Percentiles rank a stretch among this genome's conserved stretches.
phyloP scores from a whole-genome alignment of 1,284 basidiomycete genomes.

The Ceratobasidium sp. region DNA sequence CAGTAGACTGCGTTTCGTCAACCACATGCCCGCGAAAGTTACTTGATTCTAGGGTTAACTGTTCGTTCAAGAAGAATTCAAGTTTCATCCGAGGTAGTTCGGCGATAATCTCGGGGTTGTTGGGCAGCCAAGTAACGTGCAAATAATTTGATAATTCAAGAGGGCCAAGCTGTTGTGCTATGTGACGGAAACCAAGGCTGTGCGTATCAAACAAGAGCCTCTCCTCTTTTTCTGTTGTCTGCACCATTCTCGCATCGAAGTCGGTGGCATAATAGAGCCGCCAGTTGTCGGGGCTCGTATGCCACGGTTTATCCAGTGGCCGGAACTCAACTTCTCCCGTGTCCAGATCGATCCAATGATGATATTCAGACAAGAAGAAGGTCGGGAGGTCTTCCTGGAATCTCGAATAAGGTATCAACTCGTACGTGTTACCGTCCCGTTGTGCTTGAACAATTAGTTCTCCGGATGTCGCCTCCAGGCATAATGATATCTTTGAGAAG shows the following conservation, averaged over 20 bases:
- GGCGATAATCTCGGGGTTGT: neutral
- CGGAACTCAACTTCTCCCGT: constrained; percentile 5
- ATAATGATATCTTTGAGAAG: constrained; percentile 8
- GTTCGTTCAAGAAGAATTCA: constrained; percentile 40
- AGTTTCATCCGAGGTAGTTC: constrained; percentile 41
- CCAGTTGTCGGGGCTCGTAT: neutral
- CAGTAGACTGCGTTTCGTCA: constrained; percentile 46
- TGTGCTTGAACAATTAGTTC: constrained; percentile 6
- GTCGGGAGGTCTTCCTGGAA: neutral
- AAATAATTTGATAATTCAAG: constrained; percentile 6
- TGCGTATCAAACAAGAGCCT: neutral
- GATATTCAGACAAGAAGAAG: constrained; percentile 13
- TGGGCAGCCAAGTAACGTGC: neutral
- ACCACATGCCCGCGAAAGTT: constrained; percentile 46
- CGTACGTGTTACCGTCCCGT: neutral
- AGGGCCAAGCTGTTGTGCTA: neutral
- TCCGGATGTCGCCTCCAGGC: neutral
- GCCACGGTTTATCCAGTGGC: constrained; percentile 3
- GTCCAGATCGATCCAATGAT: constrained; percentile 13
- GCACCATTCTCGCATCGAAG: neutral
- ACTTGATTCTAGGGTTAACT: constrained; percentile 34
- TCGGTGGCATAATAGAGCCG: neutral
- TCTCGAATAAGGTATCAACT: constrained; percentile 7
- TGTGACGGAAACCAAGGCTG: neutral
- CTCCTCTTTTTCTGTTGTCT: neutral